Percentiles rank a stretch among this genome's conserved stretches.
These are phyloP conservation scores for Corynascus novoguineensis DNA, from an alignment of 495 filamentous ascomycete species.

Conservation along the genomic window DNA sequence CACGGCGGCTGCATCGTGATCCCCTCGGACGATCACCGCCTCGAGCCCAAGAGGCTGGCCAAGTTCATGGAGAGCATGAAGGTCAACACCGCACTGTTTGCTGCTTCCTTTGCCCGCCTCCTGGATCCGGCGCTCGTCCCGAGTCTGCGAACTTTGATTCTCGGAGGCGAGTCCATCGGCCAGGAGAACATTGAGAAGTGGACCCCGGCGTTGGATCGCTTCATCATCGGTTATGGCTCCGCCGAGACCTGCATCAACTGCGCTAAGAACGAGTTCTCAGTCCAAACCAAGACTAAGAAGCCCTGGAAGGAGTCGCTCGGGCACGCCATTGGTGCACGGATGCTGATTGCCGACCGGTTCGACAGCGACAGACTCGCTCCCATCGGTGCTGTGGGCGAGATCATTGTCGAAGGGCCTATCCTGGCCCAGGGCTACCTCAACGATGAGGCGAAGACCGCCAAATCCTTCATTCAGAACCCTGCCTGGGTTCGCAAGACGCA, in stretches of 20 bases:
- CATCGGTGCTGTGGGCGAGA: constrained; percentile 4
- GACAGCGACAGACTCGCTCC: constrained; percentile 6
- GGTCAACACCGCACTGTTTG: constrained; percentile 3
- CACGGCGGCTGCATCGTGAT: constrained; percentile 6
- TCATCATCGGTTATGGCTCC: constrained; percentile 8
- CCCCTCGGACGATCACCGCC: constrained; percentile 5
- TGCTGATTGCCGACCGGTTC: constrained; percentile 7
- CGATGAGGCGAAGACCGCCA: neutral
- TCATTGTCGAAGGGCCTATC: constrained; percentile 6
- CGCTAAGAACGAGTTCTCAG: constrained; percentile 12
- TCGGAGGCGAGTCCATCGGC: constrained; percentile 6
- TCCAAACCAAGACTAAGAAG: constrained; percentile 7
- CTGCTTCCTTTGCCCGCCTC: constrained; percentile 6
- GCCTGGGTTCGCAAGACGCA: constrained; percentile 8
- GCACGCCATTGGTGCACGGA: constrained; percentile 4
- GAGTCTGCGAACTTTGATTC: constrained; percentile 3
- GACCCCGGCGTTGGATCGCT: constrained; percentile 3
- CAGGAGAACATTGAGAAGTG: constrained; percentile 11
- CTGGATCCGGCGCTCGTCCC: neutral
- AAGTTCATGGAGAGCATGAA: constrained; percentile 7
- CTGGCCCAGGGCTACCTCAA: constrained; percentile 10
- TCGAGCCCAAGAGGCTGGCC: neutral
- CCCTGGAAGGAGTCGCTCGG: constrained; percentile 12
- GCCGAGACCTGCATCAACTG: constrained; percentile 13
- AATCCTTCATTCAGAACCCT: constrained; percentile 5